phyloP scores from a whole-genome alignment of 192 early-diverging fungal species.

The Backusella tuberculispora region DNA sequence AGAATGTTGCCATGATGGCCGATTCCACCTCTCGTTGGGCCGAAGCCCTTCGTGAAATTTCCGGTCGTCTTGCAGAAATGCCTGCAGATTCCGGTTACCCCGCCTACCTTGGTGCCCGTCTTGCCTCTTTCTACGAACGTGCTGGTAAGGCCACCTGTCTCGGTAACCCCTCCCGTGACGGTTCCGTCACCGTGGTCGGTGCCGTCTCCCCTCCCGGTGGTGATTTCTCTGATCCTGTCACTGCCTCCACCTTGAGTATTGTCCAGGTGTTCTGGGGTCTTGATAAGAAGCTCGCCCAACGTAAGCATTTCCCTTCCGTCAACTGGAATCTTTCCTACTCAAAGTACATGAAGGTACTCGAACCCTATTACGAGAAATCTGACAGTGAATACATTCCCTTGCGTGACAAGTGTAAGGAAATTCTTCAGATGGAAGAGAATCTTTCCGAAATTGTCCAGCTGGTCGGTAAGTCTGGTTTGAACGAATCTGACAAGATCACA shows the following conservation, averaged over 20 bases:
- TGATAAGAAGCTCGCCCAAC: conserved; percentile 99
- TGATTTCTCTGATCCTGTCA: conserved; percentile 99
- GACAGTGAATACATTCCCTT: conserved; percentile 94
- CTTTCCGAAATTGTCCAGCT: conserved; percentile 99
- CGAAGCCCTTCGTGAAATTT: conserved; percentile 99
- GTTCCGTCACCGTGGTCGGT: conserved; percentile 96
- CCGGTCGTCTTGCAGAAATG: conserved; percentile 99
- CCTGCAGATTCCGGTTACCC: conserved; percentile 98
- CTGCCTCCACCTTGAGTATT: conserved; percentile 94
- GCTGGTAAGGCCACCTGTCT: conserved; percentile 97
- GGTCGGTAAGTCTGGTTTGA: conserved; percentile 85
- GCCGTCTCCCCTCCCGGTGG: conserved; percentile 99
- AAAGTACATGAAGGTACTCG: conserved; percentile 98
- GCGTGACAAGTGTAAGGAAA: conserved; percentile 95
- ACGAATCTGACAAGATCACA: conserved; percentile 98
- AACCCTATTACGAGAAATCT: conserved; percentile 91
- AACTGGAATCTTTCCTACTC: conserved; percentile 99
- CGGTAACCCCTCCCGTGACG: conserved; percentile 91
- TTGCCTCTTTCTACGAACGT: conserved; percentile 99
- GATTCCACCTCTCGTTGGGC: conserved; percentile 99
- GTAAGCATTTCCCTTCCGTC: conserved; percentile 99
- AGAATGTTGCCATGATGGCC: conserved; percentile 99
- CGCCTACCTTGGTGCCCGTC: conserved; percentile 95
- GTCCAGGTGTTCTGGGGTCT: conserved; percentile 99
- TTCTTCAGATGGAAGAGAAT: conserved; percentile 98